phyloP scores from a whole-genome alignment of 2,329 filamentous ascomycete species.

The Paecilomyces niveus region DNA sequence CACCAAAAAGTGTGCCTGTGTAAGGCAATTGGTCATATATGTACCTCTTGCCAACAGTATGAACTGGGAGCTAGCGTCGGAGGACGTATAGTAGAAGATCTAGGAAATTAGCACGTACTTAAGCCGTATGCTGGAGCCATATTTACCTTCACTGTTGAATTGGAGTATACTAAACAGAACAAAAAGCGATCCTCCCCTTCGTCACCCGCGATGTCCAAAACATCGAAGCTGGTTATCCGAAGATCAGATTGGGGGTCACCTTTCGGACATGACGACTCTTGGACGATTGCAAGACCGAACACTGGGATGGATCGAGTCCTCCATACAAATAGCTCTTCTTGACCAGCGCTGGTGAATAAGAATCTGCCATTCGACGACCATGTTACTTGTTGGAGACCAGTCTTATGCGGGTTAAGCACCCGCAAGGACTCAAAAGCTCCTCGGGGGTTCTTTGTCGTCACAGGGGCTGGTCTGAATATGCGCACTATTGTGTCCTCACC shows the following conservation, averaged over 20 bases:
- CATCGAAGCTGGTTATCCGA: slow-evolving; percentile 73
- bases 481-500: slow-evolving; percentile 69
- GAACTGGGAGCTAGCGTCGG: slow-evolving; percentile 15
- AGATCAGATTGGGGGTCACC: slow-evolving; percentile 55
- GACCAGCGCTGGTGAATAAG: slow-evolving; percentile 79
- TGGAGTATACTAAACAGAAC: slow-evolving; percentile 71
- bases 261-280: slow-evolving; percentile 44
- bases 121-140: neutral
- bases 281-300: slow-evolving; percentile 46
- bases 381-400: slow-evolving; percentile 72
- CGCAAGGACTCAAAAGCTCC: slow-evolving; percentile 46
- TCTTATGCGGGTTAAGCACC: slow-evolving; percentile 68
- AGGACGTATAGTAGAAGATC: slow-evolving; percentile 39
- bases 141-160: slow-evolving; percentile 63
- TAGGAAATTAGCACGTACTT: slow-evolving; percentile 19
- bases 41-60: slow-evolving; percentile 45
- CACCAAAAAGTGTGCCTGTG: slow-evolving; percentile 47
- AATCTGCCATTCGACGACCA: slow-evolving; percentile 63
- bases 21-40: slow-evolving; percentile 71
- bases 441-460: slow-evolving; percentile 9
- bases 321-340: slow-evolving; percentile 89
- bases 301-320: slow-evolving; percentile 51
- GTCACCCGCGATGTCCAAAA: slow-evolving; percentile 28
- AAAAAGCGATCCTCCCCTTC: slow-evolving; percentile 37
- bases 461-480: slow-evolving; percentile 44